A percentile compares a stretch with the other conserved stretches of the same genome.
These are phyloP conservation scores for Boletus sensibilis DNA, from an alignment of 768 basidiomycete genomes.

Conservation along the genomic window DNA sequence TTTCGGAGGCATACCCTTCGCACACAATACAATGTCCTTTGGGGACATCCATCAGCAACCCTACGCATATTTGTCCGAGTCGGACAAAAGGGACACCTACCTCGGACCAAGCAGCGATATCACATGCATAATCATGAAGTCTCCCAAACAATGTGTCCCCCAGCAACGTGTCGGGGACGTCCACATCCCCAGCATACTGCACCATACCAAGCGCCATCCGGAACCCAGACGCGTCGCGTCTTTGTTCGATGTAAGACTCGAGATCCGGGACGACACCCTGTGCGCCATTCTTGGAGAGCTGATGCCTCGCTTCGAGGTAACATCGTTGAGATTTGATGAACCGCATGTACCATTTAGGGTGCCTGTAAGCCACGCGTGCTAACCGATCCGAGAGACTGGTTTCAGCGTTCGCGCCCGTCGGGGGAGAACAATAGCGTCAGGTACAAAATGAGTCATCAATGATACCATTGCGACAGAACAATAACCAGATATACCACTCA, in stretches of 20 bases:
- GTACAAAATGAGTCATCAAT: conserved; percentile 5
- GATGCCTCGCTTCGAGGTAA: conserved; percentile 35
- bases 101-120: conserved; percentile 54
- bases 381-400: conserved; percentile 42
- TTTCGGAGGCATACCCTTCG: conserved; percentile 41
- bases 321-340: conserved; percentile 39
- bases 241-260: conserved; percentile 45
- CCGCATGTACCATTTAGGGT: conserved; percentile 41
- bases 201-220: conserved; percentile 52
- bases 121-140: conserved; percentile 42
- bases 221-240: conserved; percentile 50
- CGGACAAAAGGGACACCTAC: conserved; percentile 35
- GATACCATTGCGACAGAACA: conserved; percentile 7
- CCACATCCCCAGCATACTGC: conserved; percentile 50
- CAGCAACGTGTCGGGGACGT: conserved; percentile 33
- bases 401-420: neutral
- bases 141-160: conserved; percentile 29
- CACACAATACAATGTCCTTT: conserved; percentile 60
- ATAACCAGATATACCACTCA: conserved; percentile 12
- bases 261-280: conserved; percentile 35
- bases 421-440: neutral
- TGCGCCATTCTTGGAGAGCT: conserved; percentile 26
- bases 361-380: conserved; percentile 34
- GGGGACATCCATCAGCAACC: neutral
- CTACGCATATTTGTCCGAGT: no score